Evolutionary conservation across 768 basidiomycete genomes (phyloP), one percentile per base, ranked within the genome.

Genomic region (Rhizopogon sp.): DNA sequence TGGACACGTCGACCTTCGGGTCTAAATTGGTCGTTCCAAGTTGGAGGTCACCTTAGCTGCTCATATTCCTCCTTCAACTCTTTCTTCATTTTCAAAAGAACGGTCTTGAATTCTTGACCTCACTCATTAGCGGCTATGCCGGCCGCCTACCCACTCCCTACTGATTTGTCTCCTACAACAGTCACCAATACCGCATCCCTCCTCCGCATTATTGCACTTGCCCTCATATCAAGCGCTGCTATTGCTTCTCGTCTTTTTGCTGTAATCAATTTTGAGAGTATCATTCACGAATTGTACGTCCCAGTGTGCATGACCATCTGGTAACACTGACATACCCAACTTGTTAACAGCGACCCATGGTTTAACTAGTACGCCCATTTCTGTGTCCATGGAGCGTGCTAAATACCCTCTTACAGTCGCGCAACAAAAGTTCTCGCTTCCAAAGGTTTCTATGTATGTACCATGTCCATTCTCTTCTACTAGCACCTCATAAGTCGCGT

Each of bases 201-300:
- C 61, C 77, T 99, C 61, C 87, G 92, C 60, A 93, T 96, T 59
- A 80, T 97, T 60, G 89, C 95, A 22, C 87, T 99, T 54, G 79
- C 82, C 14, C 78, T 96, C 66, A 98, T 98, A 64, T 93, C 93
- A 53, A 93, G 82, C 62, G 93, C 95, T 64, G 95, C 97, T 22
- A 90, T 98, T 65, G 88, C 95, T 35, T 96, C 94, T 56, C 86
- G 97, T 70, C 79, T 98, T 65, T 99, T 99, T 67, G 96, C 97
- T 60, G 97, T 99, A 64, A 76, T 98, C 59, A 92, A 98, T 63
- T 98, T 97, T 69, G 97, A 99, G 76, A 96, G 93, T 79, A 93
- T 99, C 64, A 98, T 99, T 64, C 96, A 98, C 72, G 97, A 98
- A 79, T 98, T 98, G 94, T 97, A 60, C 63, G 93, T 81, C 0